phyloP scores from a whole-genome alignment of 306 rosid species.

The Rosa persica region DNA sequence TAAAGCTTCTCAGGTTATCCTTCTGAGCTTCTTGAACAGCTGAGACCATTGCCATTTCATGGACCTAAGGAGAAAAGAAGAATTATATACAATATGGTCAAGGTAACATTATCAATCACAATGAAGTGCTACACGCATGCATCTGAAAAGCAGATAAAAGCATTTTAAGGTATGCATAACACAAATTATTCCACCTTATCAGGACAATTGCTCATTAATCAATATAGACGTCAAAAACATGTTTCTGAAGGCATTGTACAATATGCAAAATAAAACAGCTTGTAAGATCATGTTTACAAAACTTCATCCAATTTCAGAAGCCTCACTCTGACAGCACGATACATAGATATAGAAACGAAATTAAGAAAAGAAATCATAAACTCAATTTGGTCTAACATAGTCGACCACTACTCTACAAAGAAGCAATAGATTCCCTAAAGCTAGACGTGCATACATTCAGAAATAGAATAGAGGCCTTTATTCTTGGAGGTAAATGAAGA shows the following conservation, averaged over 20 bases:
- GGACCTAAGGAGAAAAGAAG: constrained; percentile 57
- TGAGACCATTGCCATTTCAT: constrained; percentile 96
- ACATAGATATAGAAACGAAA: not conserved
- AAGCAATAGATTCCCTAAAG: not conserved
- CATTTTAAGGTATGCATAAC: constrained; percentile 3
- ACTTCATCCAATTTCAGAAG: not conserved
- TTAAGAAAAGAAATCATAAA: not conserved
- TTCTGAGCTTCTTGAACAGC: constrained; percentile 98
- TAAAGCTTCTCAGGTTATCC: constrained; percentile 89
- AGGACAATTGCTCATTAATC: not conserved
- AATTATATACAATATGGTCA: constrained; percentile 17
- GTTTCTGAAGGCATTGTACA: not conserved
- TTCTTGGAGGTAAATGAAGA: not conserved
- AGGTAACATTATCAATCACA: constrained; percentile 22
- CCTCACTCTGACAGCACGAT: not conserved
- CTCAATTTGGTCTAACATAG: not conserved
- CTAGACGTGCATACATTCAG: not conserved
- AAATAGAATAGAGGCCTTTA: not conserved
- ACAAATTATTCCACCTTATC: not conserved
- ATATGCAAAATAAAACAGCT: constrained; percentile 1
- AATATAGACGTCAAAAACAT: not conserved
- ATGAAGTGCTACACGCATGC: not conserved
- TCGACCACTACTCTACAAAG: not conserved
- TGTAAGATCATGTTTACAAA: not conserved
- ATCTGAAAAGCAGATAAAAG: not conserved